Conservation (phyloP, 2,329 filamentous ascomycete species). For the Ascochyta clinopodiicola region DNA sequence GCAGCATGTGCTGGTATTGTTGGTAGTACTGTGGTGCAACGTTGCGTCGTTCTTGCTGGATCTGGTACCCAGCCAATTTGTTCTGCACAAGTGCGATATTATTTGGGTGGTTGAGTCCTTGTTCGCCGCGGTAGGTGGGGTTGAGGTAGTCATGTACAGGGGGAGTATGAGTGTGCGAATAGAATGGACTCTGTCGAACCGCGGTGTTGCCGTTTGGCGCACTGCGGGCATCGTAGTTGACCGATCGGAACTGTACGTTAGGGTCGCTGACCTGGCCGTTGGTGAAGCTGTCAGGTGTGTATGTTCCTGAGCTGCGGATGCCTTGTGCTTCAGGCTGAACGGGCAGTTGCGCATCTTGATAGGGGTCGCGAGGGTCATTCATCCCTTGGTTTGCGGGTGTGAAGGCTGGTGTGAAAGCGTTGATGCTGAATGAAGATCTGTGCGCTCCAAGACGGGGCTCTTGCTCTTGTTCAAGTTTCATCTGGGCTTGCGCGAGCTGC, state of each 20-base stretch:
- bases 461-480: conserved; percentile 44
- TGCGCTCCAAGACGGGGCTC: conserved; percentile 43
- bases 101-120: conserved; percentile 52
- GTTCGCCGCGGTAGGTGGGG: conserved; percentile 50
- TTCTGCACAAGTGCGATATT: conserved; percentile 56
- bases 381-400: conserved; percentile 30
- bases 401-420: conserved; percentile 32
- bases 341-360: conserved; percentile 32
- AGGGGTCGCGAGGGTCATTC: conserved; percentile 32
- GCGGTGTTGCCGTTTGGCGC: conserved; percentile 50
- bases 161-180: conserved; percentile 55
- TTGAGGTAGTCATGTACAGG: conserved; percentile 53
- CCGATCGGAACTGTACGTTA: conserved; percentile 46
- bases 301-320: conserved; percentile 35
- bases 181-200: conserved; percentile 56
- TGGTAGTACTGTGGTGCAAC: conserved; percentile 40
- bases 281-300: conserved; percentile 46
- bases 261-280: conserved; percentile 41
- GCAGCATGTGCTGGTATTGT: conserved; percentile 45
- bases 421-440: conserved; percentile 42
- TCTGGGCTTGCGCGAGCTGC: conserved; percentile 40
- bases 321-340: conserved; percentile 26
- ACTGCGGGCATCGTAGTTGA: conserved; percentile 52
- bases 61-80: conserved; percentile 57
- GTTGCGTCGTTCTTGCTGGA: conserved; percentile 48